Conservation (phyloP, 176 grass and related monocot species). For the Juncus effusus region DNA sequence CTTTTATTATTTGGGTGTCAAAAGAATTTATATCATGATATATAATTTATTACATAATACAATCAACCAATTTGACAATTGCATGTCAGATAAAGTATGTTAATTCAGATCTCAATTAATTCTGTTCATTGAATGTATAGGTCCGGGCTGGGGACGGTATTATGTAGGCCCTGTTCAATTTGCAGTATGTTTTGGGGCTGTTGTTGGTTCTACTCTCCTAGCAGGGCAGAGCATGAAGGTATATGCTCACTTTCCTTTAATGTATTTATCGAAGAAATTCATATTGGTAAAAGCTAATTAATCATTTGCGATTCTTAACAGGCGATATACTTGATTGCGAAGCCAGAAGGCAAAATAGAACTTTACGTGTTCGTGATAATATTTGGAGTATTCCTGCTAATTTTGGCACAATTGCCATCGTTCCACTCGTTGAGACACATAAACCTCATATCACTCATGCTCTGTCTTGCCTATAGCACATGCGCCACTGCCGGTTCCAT, state of each 20-base stretch:
- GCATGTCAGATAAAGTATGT: too few species aligned
- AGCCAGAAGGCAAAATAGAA: constrained; percentile 60
- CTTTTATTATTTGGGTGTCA: too few species aligned
- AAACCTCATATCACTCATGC: constrained; percentile 65
- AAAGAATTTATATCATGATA: too few species aligned
- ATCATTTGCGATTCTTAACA: constrained; percentile 31
- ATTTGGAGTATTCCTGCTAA: constrained; percentile 64
- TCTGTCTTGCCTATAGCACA: constrained; percentile 67
- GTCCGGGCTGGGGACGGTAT: constrained; percentile 66
- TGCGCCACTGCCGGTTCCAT: constrained; percentile 75
- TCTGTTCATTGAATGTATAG: constrained; percentile 16
- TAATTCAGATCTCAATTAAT: too few species aligned
- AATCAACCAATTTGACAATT: too few species aligned
- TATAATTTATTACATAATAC: too few species aligned
- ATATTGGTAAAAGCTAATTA: not conserved
- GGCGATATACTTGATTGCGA: constrained; percentile 66
- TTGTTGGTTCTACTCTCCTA: constrained; percentile 54
- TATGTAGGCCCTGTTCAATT: constrained; percentile 86
- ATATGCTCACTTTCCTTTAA: constrained; percentile 36
- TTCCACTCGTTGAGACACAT: constrained; percentile 91
- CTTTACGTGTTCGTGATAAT: constrained; percentile 75
- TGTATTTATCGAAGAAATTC: constrained; percentile 33
- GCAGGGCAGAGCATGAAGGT: constrained; percentile 93
- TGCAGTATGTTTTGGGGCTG: constrained; percentile 72
- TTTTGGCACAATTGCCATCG: constrained; percentile 68